These are phyloP conservation scores for Beverwykella pulmonaria DNA, from an alignment of 495 filamentous ascomycete genomes.

Conservation along the genomic window DNA sequence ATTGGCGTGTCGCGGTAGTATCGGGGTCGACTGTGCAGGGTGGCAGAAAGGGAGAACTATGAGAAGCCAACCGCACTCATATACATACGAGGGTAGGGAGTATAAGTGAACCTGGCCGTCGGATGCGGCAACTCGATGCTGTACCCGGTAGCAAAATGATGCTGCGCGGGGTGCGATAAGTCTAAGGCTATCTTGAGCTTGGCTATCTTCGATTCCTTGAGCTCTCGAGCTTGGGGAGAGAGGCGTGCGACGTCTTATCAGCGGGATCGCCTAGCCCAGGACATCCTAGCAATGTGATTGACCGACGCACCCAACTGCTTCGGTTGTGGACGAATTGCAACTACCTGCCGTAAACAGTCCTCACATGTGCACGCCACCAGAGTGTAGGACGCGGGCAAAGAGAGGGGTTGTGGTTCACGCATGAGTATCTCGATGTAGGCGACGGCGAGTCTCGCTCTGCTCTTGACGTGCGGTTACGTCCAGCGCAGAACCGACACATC, in stretches of 20 bases:
- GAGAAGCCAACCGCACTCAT: conserved; percentile 16
- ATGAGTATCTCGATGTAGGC: background rate
- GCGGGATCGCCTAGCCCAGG: conserved; percentile 1
- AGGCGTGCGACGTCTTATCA: conserved; percentile 8
- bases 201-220: background rate
- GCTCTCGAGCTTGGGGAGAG: background rate
- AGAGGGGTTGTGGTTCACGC: too few species aligned
- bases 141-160: conserved; percentile 12
- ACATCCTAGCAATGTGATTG: background rate
- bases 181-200: background rate
- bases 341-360: background rate
- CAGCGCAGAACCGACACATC: background rate
- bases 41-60: conserved; percentile 19
- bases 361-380: background rate
- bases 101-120: background rate
- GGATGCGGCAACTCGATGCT: conserved; percentile 17
- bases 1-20: background rate
- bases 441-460: background rate
- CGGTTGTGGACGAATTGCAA: background rate
- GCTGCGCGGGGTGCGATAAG: conserved; percentile 22
- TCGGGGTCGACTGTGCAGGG: conserved; percentile 17
- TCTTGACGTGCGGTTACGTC: background rate
- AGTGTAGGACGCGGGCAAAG: background rate
- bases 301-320: background rate
- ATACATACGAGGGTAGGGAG: background rate